These are phyloP conservation scores for Magnaporthiopsis poae DNA, from an alignment of 2,329 filamentous ascomycete species.

Conservation along the genomic window DNA sequence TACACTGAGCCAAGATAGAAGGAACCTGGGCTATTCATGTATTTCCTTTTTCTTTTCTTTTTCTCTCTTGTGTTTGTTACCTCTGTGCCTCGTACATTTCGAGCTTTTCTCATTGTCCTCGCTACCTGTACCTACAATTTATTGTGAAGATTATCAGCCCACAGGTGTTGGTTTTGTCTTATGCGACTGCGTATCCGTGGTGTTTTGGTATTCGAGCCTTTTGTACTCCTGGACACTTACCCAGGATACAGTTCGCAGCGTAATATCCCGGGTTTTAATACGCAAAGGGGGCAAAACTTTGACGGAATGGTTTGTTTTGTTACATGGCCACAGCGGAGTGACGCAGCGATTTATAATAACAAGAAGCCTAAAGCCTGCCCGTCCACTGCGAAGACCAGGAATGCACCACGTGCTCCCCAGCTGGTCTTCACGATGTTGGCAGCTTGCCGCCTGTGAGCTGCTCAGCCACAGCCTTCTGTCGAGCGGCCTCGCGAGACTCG, in stretches of 20 bases:
- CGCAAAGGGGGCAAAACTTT: too few species aligned
- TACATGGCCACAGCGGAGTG: constrained; percentile 1
- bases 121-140: not conserved
- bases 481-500: constrained; percentile 34
- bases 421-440: constrained; percentile 15
- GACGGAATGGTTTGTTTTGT: not conserved
- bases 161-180: not conserved
- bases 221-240: not conserved
- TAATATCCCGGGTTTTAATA: not conserved
- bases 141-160: not conserved
- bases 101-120: not conserved
- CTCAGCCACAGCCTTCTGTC: constrained; percentile 46
- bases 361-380: not conserved
- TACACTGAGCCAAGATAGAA: not conserved
- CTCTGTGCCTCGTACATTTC: constrained; percentile 1
- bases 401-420: not conserved
- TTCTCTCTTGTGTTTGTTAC: not conserved
- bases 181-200: not conserved
- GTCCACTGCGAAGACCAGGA: not conserved
- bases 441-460: constrained; percentile 52
- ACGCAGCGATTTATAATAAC: not conserved
- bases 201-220: not conserved
- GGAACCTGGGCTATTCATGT: not conserved
- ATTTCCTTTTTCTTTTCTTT: constrained; percentile 1
- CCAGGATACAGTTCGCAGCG: not conserved